A percentile compares a stretch with the other conserved stretches of the same genome.
Evolutionary conservation across 225 moss, liverwort and hornwort species (phyloP).

Genomic region (Straminergon stramineum): DNA sequence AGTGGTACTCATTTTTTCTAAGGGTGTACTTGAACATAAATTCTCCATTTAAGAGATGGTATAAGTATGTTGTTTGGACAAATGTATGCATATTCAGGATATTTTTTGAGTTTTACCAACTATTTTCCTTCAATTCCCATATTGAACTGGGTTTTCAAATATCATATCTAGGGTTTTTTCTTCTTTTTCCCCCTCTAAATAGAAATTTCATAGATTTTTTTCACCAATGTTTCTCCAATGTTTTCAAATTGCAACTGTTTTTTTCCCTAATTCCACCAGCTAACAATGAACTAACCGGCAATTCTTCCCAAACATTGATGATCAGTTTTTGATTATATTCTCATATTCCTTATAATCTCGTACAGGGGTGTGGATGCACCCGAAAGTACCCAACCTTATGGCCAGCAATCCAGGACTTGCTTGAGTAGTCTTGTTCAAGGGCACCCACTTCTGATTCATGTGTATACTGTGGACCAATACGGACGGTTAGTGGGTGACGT

Average conservation of each 20-base stretch:
- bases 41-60: not conserved
- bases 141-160: too few relatives aligned
- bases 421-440: conserved; percentile 27
- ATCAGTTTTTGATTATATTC: not conserved
- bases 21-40: not conserved
- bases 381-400: conserved; percentile 26
- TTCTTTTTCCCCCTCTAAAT: too few relatives aligned
- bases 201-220: too few relatives aligned
- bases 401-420: conserved; percentile 27
- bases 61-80: not conserved
- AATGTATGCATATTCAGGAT: not conserved
- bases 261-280: too few relatives aligned
- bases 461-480: conserved; percentile 33
- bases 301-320: too few relatives aligned
- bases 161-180: too few relatives aligned
- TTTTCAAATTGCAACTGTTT: too few relatives aligned
- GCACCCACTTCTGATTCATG: conserved; percentile 31
- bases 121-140: too few relatives aligned
- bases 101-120: too few relatives aligned
- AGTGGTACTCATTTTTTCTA: fast-evolving
- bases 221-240: too few relatives aligned
- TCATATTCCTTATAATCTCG: not conserved
- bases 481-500: conserved; percentile 48
- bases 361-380: conserved; percentile 60
- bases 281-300: too few relatives aligned